phyloP scores from a whole-genome alignment of 495 filamentous ascomycete species.

The Xylaria sp. region DNA sequence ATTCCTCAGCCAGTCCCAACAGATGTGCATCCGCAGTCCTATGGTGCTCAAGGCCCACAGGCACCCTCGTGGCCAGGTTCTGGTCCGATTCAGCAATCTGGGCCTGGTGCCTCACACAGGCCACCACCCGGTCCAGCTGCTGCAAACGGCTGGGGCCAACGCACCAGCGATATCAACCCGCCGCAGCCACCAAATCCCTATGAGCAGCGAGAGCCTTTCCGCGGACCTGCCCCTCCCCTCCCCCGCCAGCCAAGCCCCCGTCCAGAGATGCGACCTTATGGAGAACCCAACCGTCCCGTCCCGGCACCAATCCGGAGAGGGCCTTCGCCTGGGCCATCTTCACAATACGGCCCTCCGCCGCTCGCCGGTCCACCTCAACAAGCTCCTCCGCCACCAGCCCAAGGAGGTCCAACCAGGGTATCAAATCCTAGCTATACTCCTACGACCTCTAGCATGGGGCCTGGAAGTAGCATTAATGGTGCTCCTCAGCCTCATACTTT shows the following conservation, averaged over 20 bases:
- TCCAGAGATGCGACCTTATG: slow-evolving; percentile 74
- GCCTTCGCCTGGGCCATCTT: slow-evolving; percentile 58
- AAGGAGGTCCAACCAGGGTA: slow-evolving; percentile 62
- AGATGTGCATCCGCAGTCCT: slow-evolving; percentile 75
- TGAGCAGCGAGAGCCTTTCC: slow-evolving; percentile 74
- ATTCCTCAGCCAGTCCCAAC: slow-evolving; percentile 53
- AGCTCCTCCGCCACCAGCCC: slow-evolving; percentile 41
- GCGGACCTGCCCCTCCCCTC: slow-evolving; percentile 65
- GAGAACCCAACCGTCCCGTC: slow-evolving; percentile 70
- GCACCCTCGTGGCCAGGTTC: slow-evolving; percentile 86
- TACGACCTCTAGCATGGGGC: slow-evolving; percentile 58
- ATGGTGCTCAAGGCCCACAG: slow-evolving; percentile 71
- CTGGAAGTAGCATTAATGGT: slow-evolving; percentile 59
- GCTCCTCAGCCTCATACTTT: slow-evolving; percentile 71
- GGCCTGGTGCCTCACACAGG: slow-evolving; percentile 57
- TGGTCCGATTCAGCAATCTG: slow-evolving; percentile 67
- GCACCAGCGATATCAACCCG: slow-evolving; percentile 78
- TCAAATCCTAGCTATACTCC: slow-evolving; percentile 75
- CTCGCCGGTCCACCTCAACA: slow-evolving; percentile 59
- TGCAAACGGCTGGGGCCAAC: slow-evolving; percentile 74
- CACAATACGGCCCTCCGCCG: slow-evolving; percentile 64
- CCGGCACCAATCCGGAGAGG: slow-evolving; percentile 54
- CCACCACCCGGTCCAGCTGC: slow-evolving; percentile 68
- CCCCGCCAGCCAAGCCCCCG: slow-evolving; percentile 73
- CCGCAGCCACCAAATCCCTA: slow-evolving; percentile 78